Percentiles rank a stretch among this genome's conserved stretches.
Evolutionary conservation across 2,329 filamentous ascomycete genomes (phyloP).

Genomic region (Aaosphaeria pasadenensis): DNA sequence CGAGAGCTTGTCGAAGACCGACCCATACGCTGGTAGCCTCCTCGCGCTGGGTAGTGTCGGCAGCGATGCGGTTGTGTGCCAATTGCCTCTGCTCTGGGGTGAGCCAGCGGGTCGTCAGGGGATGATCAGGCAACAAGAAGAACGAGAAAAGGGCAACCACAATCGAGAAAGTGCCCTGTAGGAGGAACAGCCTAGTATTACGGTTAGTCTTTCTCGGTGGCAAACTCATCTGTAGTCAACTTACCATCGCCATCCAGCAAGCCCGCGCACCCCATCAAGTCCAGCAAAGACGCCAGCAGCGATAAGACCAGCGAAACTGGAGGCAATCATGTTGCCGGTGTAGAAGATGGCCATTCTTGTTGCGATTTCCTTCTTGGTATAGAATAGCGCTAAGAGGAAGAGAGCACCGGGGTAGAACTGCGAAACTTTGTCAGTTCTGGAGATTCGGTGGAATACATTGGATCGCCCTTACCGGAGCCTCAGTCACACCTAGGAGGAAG

Average conservation of each 20-base stretch:
- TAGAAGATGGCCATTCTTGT: slow-evolving; percentile 24
- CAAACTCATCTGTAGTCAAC: slow-evolving; percentile 1
- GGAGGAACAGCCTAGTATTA: slow-evolving; percentile 22
- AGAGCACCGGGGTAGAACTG: not conserved
- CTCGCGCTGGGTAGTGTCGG: not conserved
- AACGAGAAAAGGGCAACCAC: not conserved
- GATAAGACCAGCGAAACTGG: slow-evolving; percentile 37
- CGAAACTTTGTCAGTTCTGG: not conserved
- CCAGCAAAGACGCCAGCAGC: slow-evolving; percentile 7
- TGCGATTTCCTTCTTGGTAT: slow-evolving; percentile 24
- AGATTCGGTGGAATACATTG: slow-evolving; percentile 1
- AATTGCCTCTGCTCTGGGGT: not conserved
- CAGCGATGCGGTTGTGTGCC: not conserved
- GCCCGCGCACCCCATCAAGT: slow-evolving; percentile 34
- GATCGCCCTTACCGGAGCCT: slow-evolving; percentile 3
- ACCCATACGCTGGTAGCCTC: not conserved
- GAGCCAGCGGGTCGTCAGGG: not conserved
- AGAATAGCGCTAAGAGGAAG: slow-evolving; percentile 14
- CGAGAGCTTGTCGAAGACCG: not conserved
- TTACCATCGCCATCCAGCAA: slow-evolving; percentile 36
- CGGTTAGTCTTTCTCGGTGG: too few relatives aligned
- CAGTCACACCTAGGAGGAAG: slow-evolving; percentile 14
- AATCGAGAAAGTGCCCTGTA: slow-evolving; percentile 2
- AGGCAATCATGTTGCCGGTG: slow-evolving; percentile 29
- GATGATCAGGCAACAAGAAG: not conserved